These are phyloP conservation scores for Poa annua DNA, from an alignment of 176 grass and related monocot species.

Conservation along the genomic window DNA sequence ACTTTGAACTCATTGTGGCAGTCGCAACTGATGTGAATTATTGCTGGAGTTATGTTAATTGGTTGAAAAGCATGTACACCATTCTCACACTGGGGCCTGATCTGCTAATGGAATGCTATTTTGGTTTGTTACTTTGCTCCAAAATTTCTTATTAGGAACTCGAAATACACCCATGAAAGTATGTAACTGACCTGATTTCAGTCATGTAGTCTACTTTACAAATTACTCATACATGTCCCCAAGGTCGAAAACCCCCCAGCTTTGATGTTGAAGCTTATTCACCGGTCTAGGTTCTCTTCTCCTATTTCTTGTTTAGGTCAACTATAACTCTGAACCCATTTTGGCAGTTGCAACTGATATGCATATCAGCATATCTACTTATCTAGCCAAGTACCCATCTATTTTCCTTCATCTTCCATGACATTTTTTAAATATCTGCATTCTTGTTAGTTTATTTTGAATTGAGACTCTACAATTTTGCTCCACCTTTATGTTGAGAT, in stretches of 20 bases:
- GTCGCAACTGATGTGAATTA: no score
- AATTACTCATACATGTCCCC: neutral
- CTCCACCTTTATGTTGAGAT: conserved; percentile 14
- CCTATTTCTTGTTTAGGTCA: neutral
- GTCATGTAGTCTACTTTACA: neutral
- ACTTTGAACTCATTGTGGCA: neutral
- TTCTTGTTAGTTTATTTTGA: neutral
- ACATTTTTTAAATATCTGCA: neutral
- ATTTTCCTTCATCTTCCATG: conserved; percentile 3
- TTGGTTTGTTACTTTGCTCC: conserved; percentile 9
- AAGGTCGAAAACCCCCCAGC: neutral
- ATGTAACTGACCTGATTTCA: conserved; percentile 9
- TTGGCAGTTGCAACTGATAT: conserved; percentile 7
- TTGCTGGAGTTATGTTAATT: conserved; percentile 12
- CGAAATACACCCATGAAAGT: neutral
- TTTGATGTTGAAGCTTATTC: neutral
- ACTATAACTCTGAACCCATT: neutral
- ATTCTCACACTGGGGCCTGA: neutral
- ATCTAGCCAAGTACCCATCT: no score
- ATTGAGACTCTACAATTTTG: neutral
- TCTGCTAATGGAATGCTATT: conserved; percentile 4
- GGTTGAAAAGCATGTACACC: neutral
- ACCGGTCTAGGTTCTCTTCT: neutral
- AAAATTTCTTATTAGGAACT: neutral
- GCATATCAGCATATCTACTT: neutral